Evolutionary conservation across 139 green algal genomes (phyloP), one percentile per base, ranked within the genome.

Genomic region (Desmodesmus armatus): DNA sequence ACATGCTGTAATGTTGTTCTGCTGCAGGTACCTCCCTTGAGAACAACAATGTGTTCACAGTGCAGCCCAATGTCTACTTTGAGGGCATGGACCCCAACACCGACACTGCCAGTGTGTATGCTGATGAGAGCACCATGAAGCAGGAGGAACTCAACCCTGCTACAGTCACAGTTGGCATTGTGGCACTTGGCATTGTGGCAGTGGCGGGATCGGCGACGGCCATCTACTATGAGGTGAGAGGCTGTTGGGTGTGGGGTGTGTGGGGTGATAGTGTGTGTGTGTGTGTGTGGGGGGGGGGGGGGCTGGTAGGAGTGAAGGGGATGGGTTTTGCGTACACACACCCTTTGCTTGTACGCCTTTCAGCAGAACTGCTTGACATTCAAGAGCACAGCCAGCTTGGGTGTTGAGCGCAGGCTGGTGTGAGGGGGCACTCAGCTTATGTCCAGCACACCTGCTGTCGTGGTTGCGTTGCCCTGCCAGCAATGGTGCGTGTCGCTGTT

Each of bases 31-130:
- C 96, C 29, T 97, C 93, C 7, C 80, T 96, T 25, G 97, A 98
- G 87, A 94, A 94, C 89, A 99, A 99, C 92, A 99, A 99, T 87
- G 95, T 99, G 40, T 98, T 96, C 84, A 92, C 87, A 0, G 87
- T 91, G 79, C 90, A 98, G 89, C 95, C 95, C 41, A 93, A 85
- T 9, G 86, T 95, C n/a, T 99, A 99, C 91, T 92, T 98, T 55
- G 94, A 98, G 87, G 94, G 93, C 75, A 88, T 87, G 85, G 88
- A 92, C 85, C 88, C 90, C 5, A 86, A 62, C 19, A 83, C 88
- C 73, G 80, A 91, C 81, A 84, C 27, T 40, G 67, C 71, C 73
- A 83, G 37, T 43, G 43, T 87, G 41, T 88, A 73, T 40, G 40
- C 76, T 39, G 78, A 76, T 31, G 74, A 27, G 3, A 65, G 41